A percentile compares a stretch with the other conserved stretches of the same genome.
Conservation (phyloP, 1,284 basidiomycete species). For the Leccinum subrobustum region DNA sequence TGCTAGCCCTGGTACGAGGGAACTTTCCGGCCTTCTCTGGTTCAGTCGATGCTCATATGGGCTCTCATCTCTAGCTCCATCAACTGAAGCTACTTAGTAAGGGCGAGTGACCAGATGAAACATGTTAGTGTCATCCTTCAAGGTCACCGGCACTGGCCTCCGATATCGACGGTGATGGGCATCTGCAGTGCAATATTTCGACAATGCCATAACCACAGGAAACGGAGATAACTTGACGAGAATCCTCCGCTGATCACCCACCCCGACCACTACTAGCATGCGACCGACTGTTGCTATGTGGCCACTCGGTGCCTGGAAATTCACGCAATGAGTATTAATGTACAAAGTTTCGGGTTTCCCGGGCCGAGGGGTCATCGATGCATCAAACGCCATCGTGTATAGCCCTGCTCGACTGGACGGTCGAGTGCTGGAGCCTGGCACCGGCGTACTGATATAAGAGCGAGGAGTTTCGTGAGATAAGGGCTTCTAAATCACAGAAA, state of each 20-base stretch:
- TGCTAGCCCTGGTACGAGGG: not conserved
- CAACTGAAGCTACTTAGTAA: not conserved
- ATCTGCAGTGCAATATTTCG: not conserved
- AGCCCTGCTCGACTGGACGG: too few species aligned
- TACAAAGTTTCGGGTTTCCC: not conserved
- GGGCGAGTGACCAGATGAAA: not conserved
- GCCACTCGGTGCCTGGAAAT: not conserved
- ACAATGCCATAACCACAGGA: not conserved
- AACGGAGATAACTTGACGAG: not conserved
- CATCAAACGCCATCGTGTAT: too few species aligned
- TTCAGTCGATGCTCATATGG: not conserved
- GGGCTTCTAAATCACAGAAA: not conserved
- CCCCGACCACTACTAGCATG: too few species aligned
- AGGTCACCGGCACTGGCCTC: not conserved
- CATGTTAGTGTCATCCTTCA: not conserved
- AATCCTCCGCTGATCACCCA: not conserved
- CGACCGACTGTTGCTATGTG: not conserved
- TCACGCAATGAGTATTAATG: not conserved
- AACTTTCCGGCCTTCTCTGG: not conserved
- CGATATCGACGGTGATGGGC: not conserved
- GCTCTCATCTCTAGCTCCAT: not conserved
- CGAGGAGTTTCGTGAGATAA: not conserved
- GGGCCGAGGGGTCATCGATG: too few species aligned
- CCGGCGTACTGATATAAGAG: not conserved
- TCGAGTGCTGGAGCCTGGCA: too few species aligned